Percentiles rank a stretch among this genome's conserved stretches.
Conservation (phyloP, 768 basidiomycete species). For the Phanerochaete carnosa region DNA sequence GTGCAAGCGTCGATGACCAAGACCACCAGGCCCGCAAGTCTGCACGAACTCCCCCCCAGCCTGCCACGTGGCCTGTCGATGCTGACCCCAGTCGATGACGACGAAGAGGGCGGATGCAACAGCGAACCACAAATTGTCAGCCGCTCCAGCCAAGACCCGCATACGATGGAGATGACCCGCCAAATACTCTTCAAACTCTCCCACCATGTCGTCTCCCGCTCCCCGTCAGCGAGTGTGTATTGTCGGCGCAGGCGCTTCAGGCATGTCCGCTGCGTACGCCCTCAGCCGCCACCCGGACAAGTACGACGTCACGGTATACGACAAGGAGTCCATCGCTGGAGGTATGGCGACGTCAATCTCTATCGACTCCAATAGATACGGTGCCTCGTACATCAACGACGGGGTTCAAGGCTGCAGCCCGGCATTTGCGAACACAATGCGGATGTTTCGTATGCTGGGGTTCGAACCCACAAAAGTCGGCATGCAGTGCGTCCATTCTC, state of each 20-base stretch:
- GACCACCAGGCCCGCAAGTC: not conserved
- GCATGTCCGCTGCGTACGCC: constrained; percentile 33
- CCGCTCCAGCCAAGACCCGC: not conserved
- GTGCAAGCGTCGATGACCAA: no score
- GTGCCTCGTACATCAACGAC: constrained; percentile 35
- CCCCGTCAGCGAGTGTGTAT: constrained; percentile 23
- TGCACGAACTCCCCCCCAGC: not conserved
- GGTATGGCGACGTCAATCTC: constrained; percentile 34
- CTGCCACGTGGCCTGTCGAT: not conserved
- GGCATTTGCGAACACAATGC: constrained; percentile 32
- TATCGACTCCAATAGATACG: constrained; percentile 28
- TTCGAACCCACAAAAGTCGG: constrained; percentile 30
- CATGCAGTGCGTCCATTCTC: constrained; percentile 25
- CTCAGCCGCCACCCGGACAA: constrained; percentile 29
- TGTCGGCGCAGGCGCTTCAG: constrained; percentile 27
- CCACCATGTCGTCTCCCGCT: constrained; percentile 14
- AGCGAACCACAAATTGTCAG: not conserved
- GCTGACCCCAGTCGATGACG: not conserved
- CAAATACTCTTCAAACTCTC: not conserved
- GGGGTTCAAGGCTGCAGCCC: constrained; percentile 35
- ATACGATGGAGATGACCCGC: not conserved
- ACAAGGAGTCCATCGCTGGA: constrained; percentile 25
- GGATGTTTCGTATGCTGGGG: constrained; percentile 32
- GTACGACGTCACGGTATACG: constrained; percentile 30
- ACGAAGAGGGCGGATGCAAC: not conserved